phyloP scores from a whole-genome alignment of 768 basidiomycete species.

The Tylopilus sp. region DNA sequence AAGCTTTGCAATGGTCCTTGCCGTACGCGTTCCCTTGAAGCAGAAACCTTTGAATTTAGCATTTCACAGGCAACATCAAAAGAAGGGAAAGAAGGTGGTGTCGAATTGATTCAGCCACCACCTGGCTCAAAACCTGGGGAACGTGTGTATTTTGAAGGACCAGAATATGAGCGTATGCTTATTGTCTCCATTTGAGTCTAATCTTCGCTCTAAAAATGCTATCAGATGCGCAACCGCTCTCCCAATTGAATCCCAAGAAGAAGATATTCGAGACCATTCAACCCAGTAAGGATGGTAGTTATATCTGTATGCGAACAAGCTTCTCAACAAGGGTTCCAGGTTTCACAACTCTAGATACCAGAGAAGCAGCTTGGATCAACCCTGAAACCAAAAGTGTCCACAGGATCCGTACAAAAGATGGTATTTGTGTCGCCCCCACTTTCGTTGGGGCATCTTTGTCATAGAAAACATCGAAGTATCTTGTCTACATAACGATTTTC shows the following conservation, averaged over 20 bases:
- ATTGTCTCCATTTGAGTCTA: neutral
- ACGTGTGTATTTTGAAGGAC: slow-evolving; percentile 91
- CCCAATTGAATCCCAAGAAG: slow-evolving; percentile 96
- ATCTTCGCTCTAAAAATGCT: neutral
- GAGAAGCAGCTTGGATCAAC: slow-evolving; percentile 86
- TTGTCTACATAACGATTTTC: neutral
- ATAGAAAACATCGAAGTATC: slow-evolving; percentile 37
- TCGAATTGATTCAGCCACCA: slow-evolving; percentile 91
- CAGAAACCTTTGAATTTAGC: slow-evolving; percentile 1
- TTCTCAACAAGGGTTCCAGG: slow-evolving; percentile 37
- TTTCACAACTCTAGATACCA: slow-evolving; percentile 84
- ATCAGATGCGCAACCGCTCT: slow-evolving; percentile 59
- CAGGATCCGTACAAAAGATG: slow-evolving; percentile 81
- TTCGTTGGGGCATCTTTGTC: slow-evolving; percentile 92
- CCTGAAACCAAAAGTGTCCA: slow-evolving; percentile 75
- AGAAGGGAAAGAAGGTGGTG: slow-evolving; percentile 83
- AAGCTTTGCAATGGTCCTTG: slow-evolving; percentile 97
- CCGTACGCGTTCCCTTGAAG: slow-evolving; percentile 45
- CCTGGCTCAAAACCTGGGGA: slow-evolving; percentile 85
- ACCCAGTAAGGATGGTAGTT: slow-evolving; percentile 50
- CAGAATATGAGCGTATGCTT: slow-evolving; percentile 72
- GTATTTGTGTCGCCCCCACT: slow-evolving; percentile 75
- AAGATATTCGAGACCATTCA: slow-evolving; percentile 98
- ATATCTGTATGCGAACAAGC: slow-evolving; percentile 1
- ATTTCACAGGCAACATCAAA: slow-evolving; percentile 75